Evolutionary conservation across 768 basidiomycete genomes (phyloP).

Genomic region (Trametes coccinea): DNA sequence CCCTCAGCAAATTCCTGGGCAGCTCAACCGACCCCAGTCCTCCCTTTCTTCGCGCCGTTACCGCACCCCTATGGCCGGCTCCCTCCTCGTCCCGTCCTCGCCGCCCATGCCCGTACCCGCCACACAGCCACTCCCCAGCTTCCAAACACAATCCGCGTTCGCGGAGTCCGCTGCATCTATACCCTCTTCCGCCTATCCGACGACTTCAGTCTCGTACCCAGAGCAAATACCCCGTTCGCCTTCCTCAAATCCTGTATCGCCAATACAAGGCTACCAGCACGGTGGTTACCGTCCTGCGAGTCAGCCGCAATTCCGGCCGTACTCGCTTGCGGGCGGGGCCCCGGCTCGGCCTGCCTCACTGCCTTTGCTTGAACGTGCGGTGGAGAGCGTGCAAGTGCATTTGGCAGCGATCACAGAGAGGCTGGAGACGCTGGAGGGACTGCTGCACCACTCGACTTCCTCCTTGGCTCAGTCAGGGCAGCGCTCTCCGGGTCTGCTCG

Average conservation of each 20-base stretch:
- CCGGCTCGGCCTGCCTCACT: constrained; percentile 40
- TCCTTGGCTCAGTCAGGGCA: constrained; percentile 38
- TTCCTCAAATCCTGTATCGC: constrained; percentile 10
- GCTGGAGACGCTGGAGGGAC: constrained; percentile 52
- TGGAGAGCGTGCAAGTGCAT: constrained; percentile 80
- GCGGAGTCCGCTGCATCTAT: constrained; percentile 45
- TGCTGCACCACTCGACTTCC: constrained; percentile 25
- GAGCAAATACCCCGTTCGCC: constrained; percentile 20
- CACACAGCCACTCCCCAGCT: constrained; percentile 71
- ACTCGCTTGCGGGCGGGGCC: constrained; percentile 14
- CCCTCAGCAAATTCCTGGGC: constrained; percentile 35
- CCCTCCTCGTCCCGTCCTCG: constrained; percentile 52
- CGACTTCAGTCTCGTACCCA: constrained; percentile 23
- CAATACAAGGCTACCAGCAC: constrained; percentile 6
- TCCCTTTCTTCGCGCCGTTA: constrained; percentile 77
- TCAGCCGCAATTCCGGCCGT: constrained; percentile 25
- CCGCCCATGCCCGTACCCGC: constrained; percentile 46
- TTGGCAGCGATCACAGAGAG: constrained; percentile 82
- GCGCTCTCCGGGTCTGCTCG: constrained; percentile 21
- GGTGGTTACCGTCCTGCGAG: constrained; percentile 13
- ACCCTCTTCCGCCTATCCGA: constrained; percentile 39
- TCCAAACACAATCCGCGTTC: constrained; percentile 76
- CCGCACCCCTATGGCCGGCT: constrained; percentile 69
- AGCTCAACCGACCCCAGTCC: constrained; percentile 65
- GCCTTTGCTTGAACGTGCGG: constrained; percentile 65